Percentiles rank a stretch among this genome's conserved stretches.
These are phyloP conservation scores for Ceratocystis lukuohia DNA, from an alignment of 2,329 filamentous ascomycete genomes.

Conservation along the genomic window DNA sequence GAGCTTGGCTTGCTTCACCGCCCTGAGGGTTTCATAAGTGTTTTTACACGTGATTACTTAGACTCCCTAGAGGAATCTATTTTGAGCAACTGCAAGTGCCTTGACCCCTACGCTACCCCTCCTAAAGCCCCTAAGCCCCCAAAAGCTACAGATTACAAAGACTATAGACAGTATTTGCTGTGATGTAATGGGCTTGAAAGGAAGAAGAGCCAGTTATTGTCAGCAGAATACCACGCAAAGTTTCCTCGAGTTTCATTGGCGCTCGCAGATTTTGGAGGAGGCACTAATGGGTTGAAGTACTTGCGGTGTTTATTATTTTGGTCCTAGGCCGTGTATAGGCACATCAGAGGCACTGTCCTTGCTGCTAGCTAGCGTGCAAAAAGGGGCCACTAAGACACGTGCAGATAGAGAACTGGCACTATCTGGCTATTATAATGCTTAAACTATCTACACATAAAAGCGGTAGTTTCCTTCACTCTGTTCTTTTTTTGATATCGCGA, in stretches of 20 bases:
- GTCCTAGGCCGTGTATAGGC: background rate
- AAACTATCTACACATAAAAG: constrained; percentile 6
- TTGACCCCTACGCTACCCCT: background rate
- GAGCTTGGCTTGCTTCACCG: background rate
- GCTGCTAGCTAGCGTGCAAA: background rate
- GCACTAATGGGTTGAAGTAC: background rate
- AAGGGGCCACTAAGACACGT: constrained; percentile 3
- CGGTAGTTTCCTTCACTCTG: background rate
- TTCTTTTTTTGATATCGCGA: background rate
- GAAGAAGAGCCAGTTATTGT: constrained; percentile 1
- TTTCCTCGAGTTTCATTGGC: background rate
- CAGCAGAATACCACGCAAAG: background rate
- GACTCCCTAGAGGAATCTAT: background rate
- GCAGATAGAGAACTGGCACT: background rate
- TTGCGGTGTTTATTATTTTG: background rate
- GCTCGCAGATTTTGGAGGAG: background rate
- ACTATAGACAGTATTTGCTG: background rate
- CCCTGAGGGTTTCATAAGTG: background rate
- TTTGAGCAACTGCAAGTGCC: background rate
- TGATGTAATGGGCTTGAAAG: background rate
- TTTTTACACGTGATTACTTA: background rate
- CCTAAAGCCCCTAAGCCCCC: background rate
- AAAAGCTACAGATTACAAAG: background rate
- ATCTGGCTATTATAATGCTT: background rate
- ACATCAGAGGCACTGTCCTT: background rate